Base-by-base conservation (phyloP, 1,284 basidiomycete genomes). In the Sanghuangporus weigelae region DNA sequence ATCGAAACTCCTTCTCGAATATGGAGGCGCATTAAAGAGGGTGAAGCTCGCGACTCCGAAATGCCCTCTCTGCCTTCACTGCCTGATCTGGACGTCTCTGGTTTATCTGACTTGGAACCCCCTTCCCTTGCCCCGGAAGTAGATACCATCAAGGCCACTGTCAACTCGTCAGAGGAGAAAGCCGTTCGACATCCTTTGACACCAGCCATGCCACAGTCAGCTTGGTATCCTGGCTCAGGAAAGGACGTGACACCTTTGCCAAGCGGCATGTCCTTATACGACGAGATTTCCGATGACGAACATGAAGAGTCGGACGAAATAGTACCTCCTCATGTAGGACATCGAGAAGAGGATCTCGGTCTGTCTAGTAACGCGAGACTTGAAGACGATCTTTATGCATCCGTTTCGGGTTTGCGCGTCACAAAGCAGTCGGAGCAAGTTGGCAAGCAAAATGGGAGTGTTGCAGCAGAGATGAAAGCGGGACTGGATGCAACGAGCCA, bases 41-140 rank as follows among this genome's bases (percentile, higher is more conserved):
- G 81, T 14, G 87, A 90, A 68, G 71, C 64, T 26, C 60, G 67
- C 39, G 83, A 82, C 60, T 74, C 77, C 67, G 89, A 91, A 66
- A 87, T 92, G 78, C 87, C 90, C 7, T 92, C 90, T 44, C 75
- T 92, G 2, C 90, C 90, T 2, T 90, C 89, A 7, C 73, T 92
- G 7, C 87, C 89, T 12, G 77, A 69, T 1, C 84, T 89, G 69
- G 88, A 91, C 49, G 83, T 87, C 68, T 87, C 86, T 21, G 77
- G 68, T 5, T 73, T 75, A 55, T 71, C 48, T 40, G 39, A 56
- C 5, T 12, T 23, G n/a, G 19, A 31, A 3, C n/a, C 12, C 12
- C 16, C 42, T 12, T 48, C 60, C 12, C 35, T 49, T 19, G 54
- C 60, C 6, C 36, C 35, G 42, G n/a, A 16, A 14, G 16, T 4